Base-by-base conservation (phyloP, 2,329 filamentous ascomycete genomes). In the Fusarium miscanthi region DNA sequence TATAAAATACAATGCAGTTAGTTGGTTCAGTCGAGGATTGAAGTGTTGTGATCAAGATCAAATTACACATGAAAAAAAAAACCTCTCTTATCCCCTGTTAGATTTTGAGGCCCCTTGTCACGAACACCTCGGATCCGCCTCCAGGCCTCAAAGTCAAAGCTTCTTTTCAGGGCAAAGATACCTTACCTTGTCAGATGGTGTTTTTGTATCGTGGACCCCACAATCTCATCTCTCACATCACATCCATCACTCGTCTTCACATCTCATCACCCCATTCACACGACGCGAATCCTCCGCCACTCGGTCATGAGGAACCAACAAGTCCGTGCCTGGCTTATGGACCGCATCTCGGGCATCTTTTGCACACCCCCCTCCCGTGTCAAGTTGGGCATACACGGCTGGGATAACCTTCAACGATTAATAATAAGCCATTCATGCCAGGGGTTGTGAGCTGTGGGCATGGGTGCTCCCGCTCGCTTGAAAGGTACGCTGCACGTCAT, bases 71-170 rank as follows among this genome's bases (percentile, higher is more conserved):
- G 12, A 8, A 51, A 17, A 11, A 23, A 11, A 33, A 46, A 33
- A 45, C 40, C 41, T 51, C 42, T 30, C 31, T 52, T n/a, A n/a
- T 41, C 37, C 45, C n/a, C 40, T 41, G 64, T 52, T 33, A 33
- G 25, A 59, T 46, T 70, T 70, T 70, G 69, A 72, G 69, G 60
- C 71, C 69, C 72, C 73, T 59, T 33, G 66, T 68, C 62, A 71
- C 58, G 73, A 76, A 76, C 70, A 54, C 71, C 73, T 72, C 74
- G 74, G 74, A 76, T 74, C 70, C 73, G 67, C 72, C 46, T 69
- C 70, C 67, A 65, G 72, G 66, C 64, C 66, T 69, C 64, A 69
- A 52, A 68, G 40, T 68, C 57, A 67, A 69, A 68, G 35, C 57
- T 43, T 51, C 41, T 25, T 40, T 61, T 60, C 60, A 59, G 53